Percentiles rank a stretch among this genome's conserved stretches.
Conservation (phyloP, 495 filamentous ascomycete genomes). For the Articulospora tetracladia region DNA sequence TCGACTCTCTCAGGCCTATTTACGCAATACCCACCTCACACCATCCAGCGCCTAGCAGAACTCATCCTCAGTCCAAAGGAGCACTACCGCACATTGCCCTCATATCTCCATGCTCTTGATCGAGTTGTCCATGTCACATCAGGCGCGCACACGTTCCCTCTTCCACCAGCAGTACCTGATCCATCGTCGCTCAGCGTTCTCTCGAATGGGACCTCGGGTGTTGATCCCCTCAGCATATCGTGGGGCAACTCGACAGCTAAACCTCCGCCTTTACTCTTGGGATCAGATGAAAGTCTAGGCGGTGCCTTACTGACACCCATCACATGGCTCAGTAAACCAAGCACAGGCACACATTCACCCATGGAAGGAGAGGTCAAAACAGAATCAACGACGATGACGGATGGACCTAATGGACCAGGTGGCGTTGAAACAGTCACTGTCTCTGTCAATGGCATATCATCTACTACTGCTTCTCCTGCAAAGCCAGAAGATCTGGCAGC, state of each 20-base stretch:
- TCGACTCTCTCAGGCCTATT: slow-evolving; percentile 67
- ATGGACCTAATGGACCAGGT: slow-evolving; percentile 67
- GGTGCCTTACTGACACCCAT: slow-evolving; percentile 93
- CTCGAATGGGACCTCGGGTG: slow-evolving; percentile 23
- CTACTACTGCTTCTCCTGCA: slow-evolving; percentile 26
- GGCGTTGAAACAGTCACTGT: slow-evolving; percentile 70
- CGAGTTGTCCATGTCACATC: slow-evolving; percentile 92
- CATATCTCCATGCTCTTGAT: slow-evolving; percentile 87
- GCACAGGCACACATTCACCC: slow-evolving; percentile 24
- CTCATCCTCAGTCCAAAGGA: slow-evolving; percentile 72
- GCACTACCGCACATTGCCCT: slow-evolving; percentile 75
- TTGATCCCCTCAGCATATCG: slow-evolving; percentile 23
- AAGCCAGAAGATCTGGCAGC: not conserved
- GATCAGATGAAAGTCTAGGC: slow-evolving; percentile 84
- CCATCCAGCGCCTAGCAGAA: slow-evolving; percentile 88
- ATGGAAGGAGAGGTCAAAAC: slow-evolving; percentile 54
- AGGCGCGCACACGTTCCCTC: slow-evolving; percentile 72
- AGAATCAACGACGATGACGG: slow-evolving; percentile 65
- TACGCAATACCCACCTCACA: slow-evolving; percentile 76
- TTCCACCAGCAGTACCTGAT: slow-evolving; percentile 58
- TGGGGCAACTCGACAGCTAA: slow-evolving; percentile 32
- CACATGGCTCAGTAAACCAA: slow-evolving; percentile 61
- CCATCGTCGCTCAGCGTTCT: slow-evolving; percentile 37
- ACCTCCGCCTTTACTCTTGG: slow-evolving; percentile 40
- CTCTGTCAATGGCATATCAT: slow-evolving; percentile 58